phyloP scores from a whole-genome alignment of 31 red algal genomes.

The Asparagopsis taxiformis region DNA sequence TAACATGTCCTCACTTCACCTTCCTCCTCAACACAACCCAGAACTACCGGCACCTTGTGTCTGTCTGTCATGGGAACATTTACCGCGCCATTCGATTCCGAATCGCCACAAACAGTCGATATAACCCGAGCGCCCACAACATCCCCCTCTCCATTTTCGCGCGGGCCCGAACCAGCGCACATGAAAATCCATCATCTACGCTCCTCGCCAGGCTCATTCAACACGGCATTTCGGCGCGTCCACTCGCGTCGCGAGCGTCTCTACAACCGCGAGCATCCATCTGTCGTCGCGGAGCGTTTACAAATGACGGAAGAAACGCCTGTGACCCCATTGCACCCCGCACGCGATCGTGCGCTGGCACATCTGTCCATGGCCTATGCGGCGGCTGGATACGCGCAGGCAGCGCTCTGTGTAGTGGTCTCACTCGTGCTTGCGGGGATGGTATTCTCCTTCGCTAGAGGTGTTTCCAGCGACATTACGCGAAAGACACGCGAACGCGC shows the following conservation, averaged over 20 bases:
- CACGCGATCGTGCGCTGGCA: neutral
- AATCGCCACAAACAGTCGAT: neutral
- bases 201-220: slow-evolving; percentile 14
- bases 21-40: no score
- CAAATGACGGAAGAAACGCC: slow-evolving; percentile 9
- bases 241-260: slow-evolving; percentile 50
- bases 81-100: no score
- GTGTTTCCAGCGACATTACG: slow-evolving; percentile 20
- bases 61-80: no score
- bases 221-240: slow-evolving; percentile 31
- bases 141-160: neutral
- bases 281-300: slow-evolving; percentile 27
- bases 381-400: slow-evolving; percentile 34
- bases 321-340: neutral
- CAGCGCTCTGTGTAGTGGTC: slow-evolving; percentile 8
- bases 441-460: slow-evolving; percentile 7
- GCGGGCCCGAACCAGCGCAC: slow-evolving; percentile 7
- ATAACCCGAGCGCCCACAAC: neutral
- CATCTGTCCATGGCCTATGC: slow-evolving; percentile 25
- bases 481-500: slow-evolving; percentile 46
- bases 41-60: no score
- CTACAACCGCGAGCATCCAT: slow-evolving; percentile 9
- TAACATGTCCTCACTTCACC: no score
- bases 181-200: neutral
- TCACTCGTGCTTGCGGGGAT: slow-evolving; percentile 10